phyloP scores from a whole-genome alignment of 306 rosid species.

The Acacia confusa region DNA sequence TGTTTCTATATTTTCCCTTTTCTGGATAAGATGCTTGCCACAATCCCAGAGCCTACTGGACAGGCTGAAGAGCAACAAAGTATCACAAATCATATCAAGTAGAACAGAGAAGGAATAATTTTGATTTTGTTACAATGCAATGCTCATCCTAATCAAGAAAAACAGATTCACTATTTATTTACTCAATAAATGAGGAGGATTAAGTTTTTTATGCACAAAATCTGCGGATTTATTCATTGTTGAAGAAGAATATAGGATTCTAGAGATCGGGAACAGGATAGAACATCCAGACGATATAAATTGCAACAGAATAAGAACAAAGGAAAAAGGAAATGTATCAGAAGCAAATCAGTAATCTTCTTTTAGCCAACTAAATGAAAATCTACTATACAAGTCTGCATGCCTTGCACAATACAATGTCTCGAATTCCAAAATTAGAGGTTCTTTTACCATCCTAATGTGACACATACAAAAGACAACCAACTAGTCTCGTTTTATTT shows the following conservation, averaged over 20 bases:
- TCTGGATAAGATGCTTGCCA: neutral
- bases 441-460: slow-evolving; percentile 35
- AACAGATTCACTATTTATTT: neutral
- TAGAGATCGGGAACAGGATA: neutral
- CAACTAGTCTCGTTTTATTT: slow-evolving; percentile 36
- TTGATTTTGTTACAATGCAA: neutral
- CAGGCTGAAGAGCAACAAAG: neutral
- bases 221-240: neutral
- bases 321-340: slow-evolving; percentile 1
- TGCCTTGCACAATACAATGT: slow-evolving; percentile 35
- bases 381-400: slow-evolving; percentile 32
- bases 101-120: neutral
- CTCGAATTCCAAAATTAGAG: slow-evolving; percentile 39
- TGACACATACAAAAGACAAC: slow-evolving; percentile 36
- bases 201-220: neutral
- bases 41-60: neutral
- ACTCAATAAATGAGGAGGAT: neutral
- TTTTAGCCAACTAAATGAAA: slow-evolving; percentile 22
- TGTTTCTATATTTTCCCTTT: neutral
- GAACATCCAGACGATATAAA: neutral
- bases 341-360: slow-evolving; percentile 18
- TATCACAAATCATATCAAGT: neutral
- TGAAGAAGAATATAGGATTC: neutral
- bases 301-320: neutral
- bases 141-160: neutral